Evolutionary conservation across 768 basidiomycete genomes (phyloP).

Genomic region (Leucogyrophana mollusca): DNA sequence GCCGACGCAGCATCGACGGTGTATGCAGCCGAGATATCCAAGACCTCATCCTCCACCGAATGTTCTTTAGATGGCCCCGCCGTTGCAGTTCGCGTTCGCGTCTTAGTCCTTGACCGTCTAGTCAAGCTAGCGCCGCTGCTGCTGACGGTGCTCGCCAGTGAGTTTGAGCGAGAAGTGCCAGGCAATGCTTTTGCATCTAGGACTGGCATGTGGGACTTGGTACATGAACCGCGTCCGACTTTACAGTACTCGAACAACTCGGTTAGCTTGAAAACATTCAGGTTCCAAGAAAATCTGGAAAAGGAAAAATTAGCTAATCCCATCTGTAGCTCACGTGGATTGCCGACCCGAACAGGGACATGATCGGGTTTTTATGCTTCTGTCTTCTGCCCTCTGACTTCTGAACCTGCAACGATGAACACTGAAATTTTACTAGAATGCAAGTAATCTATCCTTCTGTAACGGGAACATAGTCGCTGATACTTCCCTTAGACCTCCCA

Average conservation of each 20-base stretch:
- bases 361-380: slow-evolving; percentile 10
- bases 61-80: slow-evolving; percentile 24
- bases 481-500: slow-evolving; percentile 51
- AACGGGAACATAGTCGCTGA: background rate
- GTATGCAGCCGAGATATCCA: slow-evolving; percentile 29
- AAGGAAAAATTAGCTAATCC: slow-evolving; percentile 29
- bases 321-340: slow-evolving; percentile 14
- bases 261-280: slow-evolving; percentile 15
- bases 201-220: slow-evolving; percentile 25
- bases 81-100: slow-evolving; percentile 54
- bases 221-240: slow-evolving; percentile 19
- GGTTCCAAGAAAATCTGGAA: slow-evolving; percentile 9
- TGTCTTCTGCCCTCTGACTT: too few species aligned
- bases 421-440: slow-evolving; percentile 22
- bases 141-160: slow-evolving; percentile 39
- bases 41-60: slow-evolving; percentile 10
- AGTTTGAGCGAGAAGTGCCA: slow-evolving; percentile 34
- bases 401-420: slow-evolving; percentile 3
- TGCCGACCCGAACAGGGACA: slow-evolving; percentile 1
- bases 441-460: slow-evolving; percentile 4
- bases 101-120: slow-evolving; percentile 46
- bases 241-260: slow-evolving; percentile 11
- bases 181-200: slow-evolving; percentile 12
- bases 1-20: slow-evolving; percentile 5
- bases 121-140: slow-evolving; percentile 49